Base-by-base conservation (phyloP, 2,329 filamentous ascomycete species). In the Diaporthe vexans region DNA sequence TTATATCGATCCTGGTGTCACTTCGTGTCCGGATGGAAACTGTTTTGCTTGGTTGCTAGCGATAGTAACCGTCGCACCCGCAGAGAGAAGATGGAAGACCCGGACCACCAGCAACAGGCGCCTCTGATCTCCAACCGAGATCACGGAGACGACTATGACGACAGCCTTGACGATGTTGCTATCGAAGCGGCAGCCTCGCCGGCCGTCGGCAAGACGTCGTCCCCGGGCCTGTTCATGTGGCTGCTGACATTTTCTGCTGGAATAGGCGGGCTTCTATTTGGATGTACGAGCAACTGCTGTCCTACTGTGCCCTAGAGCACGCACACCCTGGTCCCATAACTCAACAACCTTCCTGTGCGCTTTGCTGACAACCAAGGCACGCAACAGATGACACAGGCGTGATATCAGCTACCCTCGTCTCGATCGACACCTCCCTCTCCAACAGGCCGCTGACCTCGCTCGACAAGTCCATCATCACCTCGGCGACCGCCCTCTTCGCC, bases 381-480 rank as follows among this genome's bases (percentile, higher is more conserved):
- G 40, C 57, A 13, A 33, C 74, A 92, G 90, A 92, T 79, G 91
- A 92, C 79, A 93, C 91, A 0, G 91, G 92, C 63, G 92, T 93
- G 21, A 92, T 94, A 73, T 93, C 91, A 43, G 90, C 91, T 3
- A 93, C 91, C 0, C 86, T 94, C 48, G 89, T 94, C 59, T 92
- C 91, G 2, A 88, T 93, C 76, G 88, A 88, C 68, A 86, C 84
- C 2, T 89, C 90, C 11, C 88, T 93, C 43, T 91, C 89, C 37
- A 81, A 84, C 73, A 88, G 88, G 61, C 81, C 85, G 11, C 85
- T 93, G 35, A 91, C 88, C 1, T 89, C 91, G 0, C 82, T 92
- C 78, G 91, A 93, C 82, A 94, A 92, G 81, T 93, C 92, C 9
- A 85, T 94, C 77, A 92, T 93, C 78, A 94, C 92, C 4, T 92